Evolutionary conservation across 2,329 filamentous ascomycete species (phyloP).

Genomic region (Ophiocordyceps sinensis): DNA sequence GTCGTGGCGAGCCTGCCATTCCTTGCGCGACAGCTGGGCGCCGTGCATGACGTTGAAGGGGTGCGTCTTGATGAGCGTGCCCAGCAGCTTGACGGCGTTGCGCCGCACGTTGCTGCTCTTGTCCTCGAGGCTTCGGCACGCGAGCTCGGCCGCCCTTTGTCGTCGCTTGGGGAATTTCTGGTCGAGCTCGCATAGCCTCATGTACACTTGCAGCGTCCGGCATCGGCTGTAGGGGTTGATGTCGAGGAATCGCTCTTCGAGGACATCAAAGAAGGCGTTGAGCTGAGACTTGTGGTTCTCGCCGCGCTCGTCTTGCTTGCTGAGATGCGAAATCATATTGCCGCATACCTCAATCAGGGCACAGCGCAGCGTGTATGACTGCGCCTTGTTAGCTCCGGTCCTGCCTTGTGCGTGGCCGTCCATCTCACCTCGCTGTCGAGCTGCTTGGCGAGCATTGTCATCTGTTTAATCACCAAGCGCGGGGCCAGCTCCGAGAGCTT

Average conservation of each 20-base stretch:
- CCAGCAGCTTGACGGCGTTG: slow-evolving; percentile 87
- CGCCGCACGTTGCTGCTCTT: slow-evolving; percentile 95
- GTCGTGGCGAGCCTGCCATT: slow-evolving; percentile 74
- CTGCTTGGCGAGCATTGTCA: slow-evolving; percentile 87
- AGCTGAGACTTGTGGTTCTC: slow-evolving; percentile 93
- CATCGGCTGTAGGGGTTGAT: slow-evolving; percentile 94
- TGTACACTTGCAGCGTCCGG: slow-evolving; percentile 82
- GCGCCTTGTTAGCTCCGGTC: background rate
- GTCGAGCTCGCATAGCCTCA: slow-evolving; percentile 84
- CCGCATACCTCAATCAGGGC: slow-evolving; percentile 94
- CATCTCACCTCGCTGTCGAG: slow-evolving; percentile 70
- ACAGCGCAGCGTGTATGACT: slow-evolving; percentile 86
- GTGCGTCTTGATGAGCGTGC: slow-evolving; percentile 80
- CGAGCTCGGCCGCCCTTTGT: slow-evolving; percentile 75
- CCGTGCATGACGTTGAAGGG: slow-evolving; percentile 89
- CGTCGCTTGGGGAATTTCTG: slow-evolving; percentile 90
- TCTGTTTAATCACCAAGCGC: slow-evolving; percentile 88
- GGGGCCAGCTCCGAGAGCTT: slow-evolving; percentile 88
- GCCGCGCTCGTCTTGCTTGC: slow-evolving; percentile 76
- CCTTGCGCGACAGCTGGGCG: slow-evolving; percentile 67
- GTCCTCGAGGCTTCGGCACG: slow-evolving; percentile 81
- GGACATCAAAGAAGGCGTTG: slow-evolving; percentile 90
- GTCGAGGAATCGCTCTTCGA: slow-evolving; percentile 92
- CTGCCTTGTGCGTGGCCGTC: background rate
- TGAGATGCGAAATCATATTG: slow-evolving; percentile 83